Percentiles rank a stretch among this genome's conserved stretches.
These are phyloP conservation scores for Chloris gayana DNA, from an alignment of 176 grass and related monocot species.

Conservation along the genomic window DNA sequence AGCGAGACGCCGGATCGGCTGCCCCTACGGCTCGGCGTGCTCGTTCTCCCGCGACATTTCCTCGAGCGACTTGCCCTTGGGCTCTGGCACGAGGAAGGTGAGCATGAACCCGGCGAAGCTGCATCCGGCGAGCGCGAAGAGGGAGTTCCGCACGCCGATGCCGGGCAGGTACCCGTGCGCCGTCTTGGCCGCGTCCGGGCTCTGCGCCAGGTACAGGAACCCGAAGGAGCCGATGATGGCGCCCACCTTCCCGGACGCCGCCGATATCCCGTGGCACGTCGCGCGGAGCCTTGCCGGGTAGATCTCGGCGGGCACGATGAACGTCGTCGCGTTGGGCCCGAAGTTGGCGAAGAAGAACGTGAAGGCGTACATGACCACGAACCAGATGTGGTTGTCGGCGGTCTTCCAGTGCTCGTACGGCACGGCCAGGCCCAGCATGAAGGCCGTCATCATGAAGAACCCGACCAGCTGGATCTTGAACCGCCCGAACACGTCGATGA, in stretches of 20 bases:
- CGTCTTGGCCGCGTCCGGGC: slow-evolving; percentile 33
- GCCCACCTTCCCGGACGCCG: slow-evolving; percentile 45
- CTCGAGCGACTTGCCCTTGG: slow-evolving; percentile 57
- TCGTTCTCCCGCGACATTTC: slow-evolving; percentile 46
- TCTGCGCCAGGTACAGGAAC: slow-evolving; percentile 50
- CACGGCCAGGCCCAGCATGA: slow-evolving; percentile 43
- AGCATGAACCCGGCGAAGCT: slow-evolving; percentile 38
- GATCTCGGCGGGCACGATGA: slow-evolving; percentile 83
- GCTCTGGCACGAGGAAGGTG: slow-evolving; percentile 53
- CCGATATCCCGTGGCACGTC: slow-evolving; percentile 84
- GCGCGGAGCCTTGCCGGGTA: slow-evolving; percentile 77
- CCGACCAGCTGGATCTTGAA: slow-evolving; percentile 46
- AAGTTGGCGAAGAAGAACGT: slow-evolving; percentile 96
- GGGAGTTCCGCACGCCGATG: slow-evolving; percentile 45
- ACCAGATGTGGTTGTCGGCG: slow-evolving; percentile 28
- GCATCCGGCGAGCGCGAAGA: slow-evolving; percentile 48
- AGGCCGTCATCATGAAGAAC: slow-evolving; percentile 49
- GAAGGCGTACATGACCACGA: slow-evolving; percentile 60
- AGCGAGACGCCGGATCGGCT: neutral
- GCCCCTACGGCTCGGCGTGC: neutral
- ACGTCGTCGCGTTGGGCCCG: slow-evolving; percentile 79
- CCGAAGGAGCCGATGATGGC: slow-evolving; percentile 39
- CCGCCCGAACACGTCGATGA: slow-evolving; percentile 49
- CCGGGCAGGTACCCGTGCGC: slow-evolving; percentile 35
- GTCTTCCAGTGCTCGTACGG: slow-evolving; percentile 43